Conservation (phyloP, 2,329 filamentous ascomycete species). For the Claviceps sp. region DNA sequence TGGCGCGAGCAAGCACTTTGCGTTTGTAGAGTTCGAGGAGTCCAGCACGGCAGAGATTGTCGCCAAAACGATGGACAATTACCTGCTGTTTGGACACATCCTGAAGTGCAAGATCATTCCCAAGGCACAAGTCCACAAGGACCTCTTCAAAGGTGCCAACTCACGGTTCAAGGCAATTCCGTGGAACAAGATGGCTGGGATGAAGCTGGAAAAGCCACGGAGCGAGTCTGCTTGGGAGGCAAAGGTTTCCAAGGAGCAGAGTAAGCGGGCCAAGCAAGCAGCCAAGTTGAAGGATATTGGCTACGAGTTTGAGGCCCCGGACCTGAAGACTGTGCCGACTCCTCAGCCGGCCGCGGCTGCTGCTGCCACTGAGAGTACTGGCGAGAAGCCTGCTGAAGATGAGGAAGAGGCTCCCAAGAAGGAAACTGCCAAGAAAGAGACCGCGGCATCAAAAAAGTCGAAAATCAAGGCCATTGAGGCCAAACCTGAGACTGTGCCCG, state of each 20-base stretch:
- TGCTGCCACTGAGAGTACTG: slow-evolving; percentile 16
- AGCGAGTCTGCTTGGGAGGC: slow-evolving; percentile 67
- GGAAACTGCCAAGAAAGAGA: slow-evolving; percentile 11
- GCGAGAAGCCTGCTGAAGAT: slow-evolving; percentile 16
- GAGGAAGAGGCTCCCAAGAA: slow-evolving; percentile 24
- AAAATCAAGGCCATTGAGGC: slow-evolving; percentile 10
- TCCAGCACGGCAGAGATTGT: slow-evolving; percentile 75
- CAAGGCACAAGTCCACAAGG: slow-evolving; percentile 61
- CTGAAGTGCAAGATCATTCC: slow-evolving; percentile 75
- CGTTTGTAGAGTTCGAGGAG: slow-evolving; percentile 82
- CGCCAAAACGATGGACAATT: slow-evolving; percentile 93
- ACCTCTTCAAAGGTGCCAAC: slow-evolving; percentile 84
- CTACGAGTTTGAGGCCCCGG: slow-evolving; percentile 69
- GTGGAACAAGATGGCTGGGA: slow-evolving; percentile 73
- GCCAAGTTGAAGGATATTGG: slow-evolving; percentile 67
- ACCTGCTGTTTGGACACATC: slow-evolving; percentile 88
- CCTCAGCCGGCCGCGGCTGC: slow-evolving; percentile 19
- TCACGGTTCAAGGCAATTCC: slow-evolving; percentile 80
- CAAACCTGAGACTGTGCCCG: slow-evolving; percentile 9
- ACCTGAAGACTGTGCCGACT: slow-evolving; percentile 44
- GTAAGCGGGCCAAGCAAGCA: slow-evolving; percentile 53
- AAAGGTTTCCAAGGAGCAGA: slow-evolving; percentile 60
- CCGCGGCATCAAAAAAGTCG: slow-evolving; percentile 8
- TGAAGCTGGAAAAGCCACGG: slow-evolving; percentile 58
- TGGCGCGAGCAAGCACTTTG: slow-evolving; percentile 83